A percentile compares a stretch with the other conserved stretches of the same genome.
phyloP scores from a whole-genome alignment of 2,329 filamentous ascomycete genomes.

The Trichoderma guizhouense region DNA sequence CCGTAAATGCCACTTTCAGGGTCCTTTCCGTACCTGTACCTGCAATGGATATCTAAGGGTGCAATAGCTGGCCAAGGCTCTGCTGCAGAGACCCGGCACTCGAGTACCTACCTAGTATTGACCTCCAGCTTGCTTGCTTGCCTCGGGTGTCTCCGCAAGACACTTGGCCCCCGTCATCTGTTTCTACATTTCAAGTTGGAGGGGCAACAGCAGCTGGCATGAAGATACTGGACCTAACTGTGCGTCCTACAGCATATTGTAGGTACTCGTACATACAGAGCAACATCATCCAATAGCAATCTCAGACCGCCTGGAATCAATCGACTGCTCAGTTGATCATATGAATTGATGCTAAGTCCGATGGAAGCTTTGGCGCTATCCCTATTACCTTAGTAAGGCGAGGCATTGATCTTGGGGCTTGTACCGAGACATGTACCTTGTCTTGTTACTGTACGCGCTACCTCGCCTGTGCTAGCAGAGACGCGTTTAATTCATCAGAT shows the following conservation, averaged over 20 bases:
- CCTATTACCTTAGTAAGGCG: background rate
- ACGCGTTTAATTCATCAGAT: background rate
- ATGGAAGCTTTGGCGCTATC: background rate
- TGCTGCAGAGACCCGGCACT: background rate
- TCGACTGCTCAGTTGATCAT: background rate
- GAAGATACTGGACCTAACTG: background rate
- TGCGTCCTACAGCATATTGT: background rate
- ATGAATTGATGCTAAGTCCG: background rate
- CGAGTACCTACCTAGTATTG: too few species aligned
- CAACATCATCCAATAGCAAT: background rate
- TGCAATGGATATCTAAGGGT: too few species aligned
- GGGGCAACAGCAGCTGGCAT: conserved; percentile 7
- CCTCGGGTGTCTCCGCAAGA: background rate
- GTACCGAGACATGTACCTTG: background rate
- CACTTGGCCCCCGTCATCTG: background rate
- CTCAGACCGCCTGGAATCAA: background rate
- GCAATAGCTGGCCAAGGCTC: background rate
- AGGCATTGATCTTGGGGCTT: background rate
- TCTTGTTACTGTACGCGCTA: background rate
- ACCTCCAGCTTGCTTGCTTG: background rate
- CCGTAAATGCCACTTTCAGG: background rate
- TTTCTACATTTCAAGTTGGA: conserved; percentile 1
- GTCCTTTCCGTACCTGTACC: background rate
- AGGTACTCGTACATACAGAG: background rate
- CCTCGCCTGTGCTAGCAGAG: background rate